Conservation (phyloP, 768 basidiomycete species). For the Fomitopsis serialis region DNA sequence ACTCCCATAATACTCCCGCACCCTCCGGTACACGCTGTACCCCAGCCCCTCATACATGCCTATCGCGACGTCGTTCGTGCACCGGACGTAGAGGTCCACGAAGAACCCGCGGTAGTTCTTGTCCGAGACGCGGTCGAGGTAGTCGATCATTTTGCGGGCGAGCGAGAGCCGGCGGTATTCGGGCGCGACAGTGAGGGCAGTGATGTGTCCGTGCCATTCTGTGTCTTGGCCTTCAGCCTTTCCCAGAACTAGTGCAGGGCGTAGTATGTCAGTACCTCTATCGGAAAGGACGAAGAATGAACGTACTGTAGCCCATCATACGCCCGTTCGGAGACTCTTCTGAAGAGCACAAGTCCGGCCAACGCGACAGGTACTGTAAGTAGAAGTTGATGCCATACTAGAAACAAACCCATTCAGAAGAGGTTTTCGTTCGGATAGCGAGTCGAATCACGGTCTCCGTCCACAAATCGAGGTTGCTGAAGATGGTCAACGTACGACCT, state of each 20-base stretch:
- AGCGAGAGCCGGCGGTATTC: conserved; percentile 86
- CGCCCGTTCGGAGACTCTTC: conserved; percentile 77
- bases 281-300: neutral
- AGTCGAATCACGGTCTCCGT: conserved; percentile 78
- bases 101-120: conserved; percentile 80
- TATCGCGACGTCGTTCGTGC: conserved; percentile 82
- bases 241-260: conserved; percentile 66
- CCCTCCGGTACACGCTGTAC: conserved; percentile 88
- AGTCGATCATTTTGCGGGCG: conserved; percentile 79
- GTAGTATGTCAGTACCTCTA: conserved; percentile 1
- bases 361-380: conserved; percentile 79
- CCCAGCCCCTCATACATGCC: conserved; percentile 85
- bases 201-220: conserved; percentile 94
- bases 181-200: conserved; percentile 91
- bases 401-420: neutral
- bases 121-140: conserved; percentile 84
- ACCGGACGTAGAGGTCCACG: conserved; percentile 94
- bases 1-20: conserved; percentile 84
- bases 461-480: conserved; percentile 91
- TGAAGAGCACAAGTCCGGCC: conserved; percentile 88
- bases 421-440: neutral
- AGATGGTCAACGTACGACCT: neutral
- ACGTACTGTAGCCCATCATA: conserved; percentile 91
- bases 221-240: conserved; percentile 77
- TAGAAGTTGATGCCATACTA: conserved; percentile 91